phyloP scores from a whole-genome alignment of 352 stramenopile genomes.

The Globisporangium acanthophoron region DNA sequence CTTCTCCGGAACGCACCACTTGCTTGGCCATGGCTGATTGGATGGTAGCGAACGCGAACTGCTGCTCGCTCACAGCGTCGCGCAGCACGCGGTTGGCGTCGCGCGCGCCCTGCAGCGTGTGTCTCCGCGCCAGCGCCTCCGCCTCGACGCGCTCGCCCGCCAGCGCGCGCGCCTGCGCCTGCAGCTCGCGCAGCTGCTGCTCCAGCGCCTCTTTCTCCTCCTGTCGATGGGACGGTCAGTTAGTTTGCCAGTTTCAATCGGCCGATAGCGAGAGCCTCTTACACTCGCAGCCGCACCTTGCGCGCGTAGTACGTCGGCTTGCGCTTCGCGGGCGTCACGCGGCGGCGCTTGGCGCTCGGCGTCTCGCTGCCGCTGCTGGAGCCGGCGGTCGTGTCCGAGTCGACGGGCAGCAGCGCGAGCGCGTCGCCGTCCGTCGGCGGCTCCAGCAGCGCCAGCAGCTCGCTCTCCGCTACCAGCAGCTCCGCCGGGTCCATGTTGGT shows the following conservation, averaged over 20 bases:
- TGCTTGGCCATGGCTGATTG: background rate
- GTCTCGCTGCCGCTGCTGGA: background rate
- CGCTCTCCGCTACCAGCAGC: constrained; percentile 1
- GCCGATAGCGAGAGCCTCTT: too few species aligned
- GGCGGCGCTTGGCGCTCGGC: background rate
- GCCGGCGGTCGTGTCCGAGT: background rate
- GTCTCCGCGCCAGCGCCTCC: background rate
- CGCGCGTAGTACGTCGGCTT: background rate
- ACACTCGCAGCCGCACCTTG: background rate
- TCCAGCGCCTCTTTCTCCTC: constrained; percentile 43
- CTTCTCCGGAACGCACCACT: background rate
- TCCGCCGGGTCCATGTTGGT: background rate
- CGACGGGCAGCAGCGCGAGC: background rate
- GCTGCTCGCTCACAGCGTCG: background rate
- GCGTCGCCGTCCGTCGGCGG: background rate
- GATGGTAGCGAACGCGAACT: background rate
- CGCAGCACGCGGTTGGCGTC: background rate
- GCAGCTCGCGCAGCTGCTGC: constrained; percentile 22
- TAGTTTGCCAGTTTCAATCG: too few species aligned
- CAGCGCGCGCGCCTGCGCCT: constrained; percentile 21
- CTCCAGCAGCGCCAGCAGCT: background rate
- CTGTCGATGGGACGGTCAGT: constrained; percentile 1
- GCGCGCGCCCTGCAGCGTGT: background rate
- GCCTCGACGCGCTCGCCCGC: background rate
- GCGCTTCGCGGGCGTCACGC: background rate